Conservation (phyloP, 2,329 filamentous ascomycete species). For the Claviceps pazoutovae region DNA sequence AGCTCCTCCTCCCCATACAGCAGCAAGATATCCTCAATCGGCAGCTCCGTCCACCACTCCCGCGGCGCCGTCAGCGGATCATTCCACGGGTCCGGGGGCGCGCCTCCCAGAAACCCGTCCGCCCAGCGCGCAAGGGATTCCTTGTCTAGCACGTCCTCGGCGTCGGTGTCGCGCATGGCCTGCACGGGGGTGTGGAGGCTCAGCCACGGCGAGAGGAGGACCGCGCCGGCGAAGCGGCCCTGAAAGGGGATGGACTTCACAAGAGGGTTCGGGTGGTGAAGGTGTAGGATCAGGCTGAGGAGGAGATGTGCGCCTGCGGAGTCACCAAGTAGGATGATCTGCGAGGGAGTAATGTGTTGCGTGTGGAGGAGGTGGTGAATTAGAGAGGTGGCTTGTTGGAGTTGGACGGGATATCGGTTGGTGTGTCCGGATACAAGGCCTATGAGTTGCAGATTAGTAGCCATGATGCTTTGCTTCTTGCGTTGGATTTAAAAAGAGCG, state of each 20-base stretch:
- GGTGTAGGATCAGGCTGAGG: constrained; percentile 2
- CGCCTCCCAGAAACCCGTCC: background rate
- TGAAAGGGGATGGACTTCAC: background rate
- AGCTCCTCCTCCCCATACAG: constrained; percentile 3
- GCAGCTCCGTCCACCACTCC: constrained; percentile 4
- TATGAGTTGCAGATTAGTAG: background rate
- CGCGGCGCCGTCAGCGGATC: constrained; percentile 4
- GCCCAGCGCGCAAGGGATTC: constrained; percentile 1
- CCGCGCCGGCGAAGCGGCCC: constrained; percentile 2
- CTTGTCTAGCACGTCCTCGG: constrained; percentile 1
- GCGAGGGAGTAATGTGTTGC: background rate
- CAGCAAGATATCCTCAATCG: constrained; percentile 1
- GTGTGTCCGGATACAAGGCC: background rate
- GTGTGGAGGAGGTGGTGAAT: constrained; percentile 1
- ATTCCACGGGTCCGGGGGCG: constrained; percentile 3
- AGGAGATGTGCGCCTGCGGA: constrained; percentile 5
- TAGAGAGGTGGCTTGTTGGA: constrained; percentile 3
- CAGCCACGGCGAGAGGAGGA: constrained; percentile 4
- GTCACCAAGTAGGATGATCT: constrained; percentile 4
- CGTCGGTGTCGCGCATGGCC: background rate
- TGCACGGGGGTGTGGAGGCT: background rate
- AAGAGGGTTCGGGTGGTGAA: constrained; percentile 1
- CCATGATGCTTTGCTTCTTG: background rate
- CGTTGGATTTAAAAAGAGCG: too few species aligned
- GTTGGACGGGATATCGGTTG: constrained; percentile 3